Base-by-base conservation (phyloP, 257 asterid genomes). In the Cruciata laevipes region DNA sequence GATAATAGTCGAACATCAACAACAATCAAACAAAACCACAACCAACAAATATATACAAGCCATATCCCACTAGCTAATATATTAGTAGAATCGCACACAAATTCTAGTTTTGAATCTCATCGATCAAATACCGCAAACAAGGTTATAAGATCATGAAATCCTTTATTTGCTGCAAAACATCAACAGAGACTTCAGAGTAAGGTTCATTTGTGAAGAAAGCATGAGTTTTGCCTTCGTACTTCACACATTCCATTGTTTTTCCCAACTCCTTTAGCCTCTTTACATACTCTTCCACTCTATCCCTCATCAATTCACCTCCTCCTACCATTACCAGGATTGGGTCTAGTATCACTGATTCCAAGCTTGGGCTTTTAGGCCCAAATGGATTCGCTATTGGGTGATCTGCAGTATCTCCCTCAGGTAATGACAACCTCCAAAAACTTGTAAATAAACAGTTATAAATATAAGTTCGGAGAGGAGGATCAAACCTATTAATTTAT, bases 381-480 rank as follows among this genome's bases (percentile, higher is more conserved):
- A 87, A 87, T 1, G 93, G 93, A 76, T 89, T 89, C 30, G 86
- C 93, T 60, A 75, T 14, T 23, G 89, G 89, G 37, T 85, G 82
- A 77, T 85, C 95, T 0, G 82, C 40, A 12, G 70, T 83, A 17
- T 63, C 75, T 58, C 93, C 96, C 24, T 6, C 35, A 7, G 96
- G 93, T 32, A 87, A 12, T 49, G 92, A 76, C 21, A 89, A 44
- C 82, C 93, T 85, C 95, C 96, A 89, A 73, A 89, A 85, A 69
- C 96, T 60, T 14, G 14, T 13, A 47, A n/a, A 47, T 14, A 5
- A 14, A 14, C 3, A n/a, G n/a, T n/a, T n/a, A n/a, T n/a, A n/a
- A n/a, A n/a, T n/a, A n/a, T n/a, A n/a, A n/a, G n/a, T n/a, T n/a
- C n/a, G n/a, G n/a, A n/a, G n/a, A n/a, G n/a, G n/a, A n/a, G n/a